Conservation (phyloP, 306 rosid species). For the Cajanus cajan region DNA sequence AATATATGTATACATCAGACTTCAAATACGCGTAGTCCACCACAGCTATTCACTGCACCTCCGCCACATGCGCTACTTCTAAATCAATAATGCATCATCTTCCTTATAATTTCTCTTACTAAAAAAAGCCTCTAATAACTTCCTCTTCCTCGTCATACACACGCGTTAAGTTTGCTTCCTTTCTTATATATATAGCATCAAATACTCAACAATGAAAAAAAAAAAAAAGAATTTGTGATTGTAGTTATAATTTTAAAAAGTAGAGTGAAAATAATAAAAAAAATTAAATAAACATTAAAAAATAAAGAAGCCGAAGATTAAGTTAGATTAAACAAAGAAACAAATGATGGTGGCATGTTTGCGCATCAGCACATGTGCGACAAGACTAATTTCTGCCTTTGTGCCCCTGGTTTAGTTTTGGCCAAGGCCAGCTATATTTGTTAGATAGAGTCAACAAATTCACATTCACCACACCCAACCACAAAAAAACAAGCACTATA, state of each 20-base stretch:
- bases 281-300: background rate
- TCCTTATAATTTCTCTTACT: slow-evolving; percentile 2
- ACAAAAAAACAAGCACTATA: background rate
- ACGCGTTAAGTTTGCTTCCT: background rate
- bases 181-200: too few species aligned
- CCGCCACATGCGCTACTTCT: background rate
- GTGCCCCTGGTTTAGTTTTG: background rate
- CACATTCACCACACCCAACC: background rate
- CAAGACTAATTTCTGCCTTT: background rate
- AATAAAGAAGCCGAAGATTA: background rate
- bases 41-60: slow-evolving; percentile 20
- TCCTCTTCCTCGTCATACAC: background rate
- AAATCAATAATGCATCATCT: background rate
- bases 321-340: slow-evolving; percentile 21
- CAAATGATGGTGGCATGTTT: slow-evolving; percentile 24
- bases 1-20: background rate
- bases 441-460: slow-evolving; percentile 10
- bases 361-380: slow-evolving; percentile 27
- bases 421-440: slow-evolving; percentile 22
- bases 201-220: too few species aligned
- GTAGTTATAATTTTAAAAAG: background rate
- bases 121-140: background rate
- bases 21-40: slow-evolving; percentile 30
- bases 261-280: background rate
- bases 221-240: too few species aligned